Evolutionary conservation across 306 rosid species (phyloP).

Genomic region (Trifolium repens): DNA sequence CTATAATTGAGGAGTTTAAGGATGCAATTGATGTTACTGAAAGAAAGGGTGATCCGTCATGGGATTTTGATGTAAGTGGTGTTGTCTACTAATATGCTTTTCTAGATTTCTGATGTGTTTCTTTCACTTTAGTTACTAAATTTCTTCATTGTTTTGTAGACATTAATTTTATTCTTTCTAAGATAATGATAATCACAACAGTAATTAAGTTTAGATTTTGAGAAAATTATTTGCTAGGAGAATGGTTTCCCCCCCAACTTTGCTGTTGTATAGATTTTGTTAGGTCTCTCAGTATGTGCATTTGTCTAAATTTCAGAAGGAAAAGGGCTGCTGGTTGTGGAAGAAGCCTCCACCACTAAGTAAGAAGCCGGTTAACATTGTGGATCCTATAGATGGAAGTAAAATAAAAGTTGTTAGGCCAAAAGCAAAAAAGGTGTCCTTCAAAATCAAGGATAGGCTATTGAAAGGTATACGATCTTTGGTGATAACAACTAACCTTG

Average conservation of each 20-base stretch:
- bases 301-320: slow-evolving; percentile 53
- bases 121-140: neutral
- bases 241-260: neutral
- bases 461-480: slow-evolving; percentile 51
- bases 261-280: neutral
- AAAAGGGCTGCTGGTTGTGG: slow-evolving; percentile 64
- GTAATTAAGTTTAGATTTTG: neutral
- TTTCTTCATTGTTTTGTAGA: neutral
- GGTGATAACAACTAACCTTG: neutral
- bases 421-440: slow-evolving; percentile 3
- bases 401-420: slow-evolving; percentile 12
- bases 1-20: slow-evolving; percentile 58
- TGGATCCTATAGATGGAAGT: slow-evolving; percentile 27
- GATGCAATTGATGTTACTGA: slow-evolving; percentile 56
- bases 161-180: neutral
- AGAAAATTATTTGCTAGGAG: neutral
- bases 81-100: neutral
- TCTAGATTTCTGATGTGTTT: neutral
- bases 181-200: neutral
- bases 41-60: slow-evolving; percentile 58
- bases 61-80: slow-evolving; percentile 75
- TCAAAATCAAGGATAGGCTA: slow-evolving; percentile 46
- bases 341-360: slow-evolving; percentile 62
- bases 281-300: neutral
- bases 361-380: slow-evolving; percentile 35